phyloP scores from a whole-genome alignment of 768 basidiomycete species.

The Tulasnella sp. region DNA sequence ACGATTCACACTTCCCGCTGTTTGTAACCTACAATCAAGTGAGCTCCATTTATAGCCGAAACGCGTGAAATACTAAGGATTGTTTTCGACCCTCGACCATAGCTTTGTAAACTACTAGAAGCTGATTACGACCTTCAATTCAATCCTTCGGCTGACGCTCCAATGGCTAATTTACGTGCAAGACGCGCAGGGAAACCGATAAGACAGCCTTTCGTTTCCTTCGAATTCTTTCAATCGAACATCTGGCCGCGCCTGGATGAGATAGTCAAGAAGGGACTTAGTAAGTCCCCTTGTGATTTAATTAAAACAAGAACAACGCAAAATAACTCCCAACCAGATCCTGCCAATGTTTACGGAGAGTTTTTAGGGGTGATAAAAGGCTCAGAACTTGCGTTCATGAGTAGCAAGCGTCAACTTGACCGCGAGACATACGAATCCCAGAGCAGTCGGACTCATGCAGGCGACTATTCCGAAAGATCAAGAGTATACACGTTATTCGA shows the following conservation, averaged over 20 bases:
- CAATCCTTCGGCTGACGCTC: no score
- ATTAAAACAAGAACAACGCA: no score
- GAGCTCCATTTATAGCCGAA: conserved; percentile 35
- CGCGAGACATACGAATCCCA: conserved; percentile 39
- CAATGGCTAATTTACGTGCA: no score
- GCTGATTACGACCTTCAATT: conserved; percentile 46
- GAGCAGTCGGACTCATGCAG: no score
- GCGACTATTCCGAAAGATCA: no score
- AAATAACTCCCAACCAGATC: no score
- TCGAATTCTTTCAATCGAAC: conserved; percentile 50
- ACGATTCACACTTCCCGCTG: conserved; percentile 66
- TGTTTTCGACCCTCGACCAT: background rate
- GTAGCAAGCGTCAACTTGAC: conserved; percentile 48
- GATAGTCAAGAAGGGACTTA: conserved; percentile 54
- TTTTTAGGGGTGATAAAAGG: conserved; percentile 65
- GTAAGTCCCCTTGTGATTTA: conserved; percentile 49
- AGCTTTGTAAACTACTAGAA: conserved; percentile 58
- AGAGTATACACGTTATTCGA: no score
- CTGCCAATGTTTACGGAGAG: conserved; percentile 61
- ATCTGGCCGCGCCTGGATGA: conserved; percentile 68
- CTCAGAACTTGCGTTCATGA: conserved; percentile 59
- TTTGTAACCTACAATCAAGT: conserved; percentile 70
- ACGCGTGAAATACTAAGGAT: no score
- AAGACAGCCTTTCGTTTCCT: conserved; percentile 46
- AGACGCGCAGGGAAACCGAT: no score